These are phyloP conservation scores for Periconia sp. DNA, from an alignment of 2,329 filamentous ascomycete genomes.

Conservation along the genomic window DNA sequence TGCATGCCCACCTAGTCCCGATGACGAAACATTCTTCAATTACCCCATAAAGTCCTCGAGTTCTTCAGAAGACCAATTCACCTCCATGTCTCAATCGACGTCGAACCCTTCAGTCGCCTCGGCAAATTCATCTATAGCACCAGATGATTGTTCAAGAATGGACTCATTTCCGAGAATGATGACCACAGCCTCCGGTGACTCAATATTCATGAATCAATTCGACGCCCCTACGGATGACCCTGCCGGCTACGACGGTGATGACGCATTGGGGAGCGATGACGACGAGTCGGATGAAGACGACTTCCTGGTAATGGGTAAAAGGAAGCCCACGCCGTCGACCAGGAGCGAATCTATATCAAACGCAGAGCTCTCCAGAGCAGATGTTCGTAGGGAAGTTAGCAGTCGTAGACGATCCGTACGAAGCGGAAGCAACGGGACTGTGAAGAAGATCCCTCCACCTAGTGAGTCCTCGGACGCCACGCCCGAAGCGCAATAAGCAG, in stretches of 20 bases:
- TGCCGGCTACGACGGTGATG: conserved; percentile 47
- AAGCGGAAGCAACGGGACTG: conserved; percentile 57
- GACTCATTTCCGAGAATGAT: conserved; percentile 26
- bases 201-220: conserved; percentile 39
- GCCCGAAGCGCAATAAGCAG: conserved; percentile 4
- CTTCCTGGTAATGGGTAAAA: conserved; percentile 47
- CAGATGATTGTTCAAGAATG: conserved; percentile 37
- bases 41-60: conserved; percentile 48
- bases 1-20: conserved; percentile 56
- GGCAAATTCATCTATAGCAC: conserved; percentile 52
- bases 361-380: conserved; percentile 41
- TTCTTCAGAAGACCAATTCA: conserved; percentile 56
- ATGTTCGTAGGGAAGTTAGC: conserved; percentile 29
- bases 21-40: conserved; percentile 45
- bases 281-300: conserved; percentile 51
- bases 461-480: conserved; percentile 19
- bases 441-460: conserved; percentile 53
- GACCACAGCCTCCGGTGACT: conserved; percentile 41
- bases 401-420: conserved; percentile 49
- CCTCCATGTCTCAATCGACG: conserved; percentile 56
- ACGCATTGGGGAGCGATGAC: conserved; percentile 50
- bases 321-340: conserved; percentile 37
- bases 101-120: conserved; percentile 59
- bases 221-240: conserved; percentile 37
- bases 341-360: conserved; percentile 47